Percentiles rank a stretch among this genome's conserved stretches.
These are phyloP conservation scores for Farysia itapuensis DNA, from an alignment of 1,284 basidiomycete species.

Conservation along the genomic window DNA sequence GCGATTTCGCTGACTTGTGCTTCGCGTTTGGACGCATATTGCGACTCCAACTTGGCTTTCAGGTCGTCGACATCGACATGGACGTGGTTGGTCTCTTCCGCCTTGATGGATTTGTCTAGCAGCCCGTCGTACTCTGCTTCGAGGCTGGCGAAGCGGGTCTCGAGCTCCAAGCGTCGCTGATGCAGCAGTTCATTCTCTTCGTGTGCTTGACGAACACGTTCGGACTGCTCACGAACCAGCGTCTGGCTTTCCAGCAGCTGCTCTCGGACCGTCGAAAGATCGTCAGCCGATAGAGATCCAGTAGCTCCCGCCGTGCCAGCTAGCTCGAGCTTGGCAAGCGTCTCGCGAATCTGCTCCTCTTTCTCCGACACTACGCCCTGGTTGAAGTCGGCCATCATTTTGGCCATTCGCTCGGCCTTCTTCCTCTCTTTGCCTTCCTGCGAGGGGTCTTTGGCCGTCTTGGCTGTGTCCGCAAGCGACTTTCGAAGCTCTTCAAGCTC, in stretches of 20 bases:
- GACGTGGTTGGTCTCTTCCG: conserved; percentile 55
- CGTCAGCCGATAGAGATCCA: conserved; percentile 67
- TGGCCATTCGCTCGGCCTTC: conserved; percentile 99
- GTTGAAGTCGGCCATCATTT: conserved; percentile 97
- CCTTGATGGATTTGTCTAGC: conserved; percentile 65
- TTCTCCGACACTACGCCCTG: conserved; percentile 83
- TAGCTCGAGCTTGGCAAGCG: conserved; percentile 78
- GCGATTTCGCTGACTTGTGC: conserved; percentile 80
- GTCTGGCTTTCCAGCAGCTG: conserved; percentile 87
- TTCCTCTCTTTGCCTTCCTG: conserved; percentile 96
- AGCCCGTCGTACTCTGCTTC: conserved; percentile 96
- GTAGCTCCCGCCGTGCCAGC: conserved; percentile 12
- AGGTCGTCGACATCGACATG: conserved; percentile 74
- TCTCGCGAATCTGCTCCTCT: conserved; percentile 83
- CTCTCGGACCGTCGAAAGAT: conserved; percentile 76
- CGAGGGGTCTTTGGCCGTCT: conserved; percentile 62
- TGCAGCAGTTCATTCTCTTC: conserved; percentile 87
- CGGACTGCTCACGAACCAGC: conserved; percentile 81
- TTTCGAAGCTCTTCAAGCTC: conserved; percentile 81
- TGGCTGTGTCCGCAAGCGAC: conserved; percentile 33
- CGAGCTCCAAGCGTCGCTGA: conserved; percentile 82
- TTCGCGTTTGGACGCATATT: conserved; percentile 89
- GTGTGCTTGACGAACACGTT: conserved; percentile 81
- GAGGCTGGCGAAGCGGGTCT: conserved; percentile 75
- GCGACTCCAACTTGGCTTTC: conserved; percentile 90